Conservation (phyloP, 1,284 basidiomycete species). For the Wallemia mellicola region DNA sequence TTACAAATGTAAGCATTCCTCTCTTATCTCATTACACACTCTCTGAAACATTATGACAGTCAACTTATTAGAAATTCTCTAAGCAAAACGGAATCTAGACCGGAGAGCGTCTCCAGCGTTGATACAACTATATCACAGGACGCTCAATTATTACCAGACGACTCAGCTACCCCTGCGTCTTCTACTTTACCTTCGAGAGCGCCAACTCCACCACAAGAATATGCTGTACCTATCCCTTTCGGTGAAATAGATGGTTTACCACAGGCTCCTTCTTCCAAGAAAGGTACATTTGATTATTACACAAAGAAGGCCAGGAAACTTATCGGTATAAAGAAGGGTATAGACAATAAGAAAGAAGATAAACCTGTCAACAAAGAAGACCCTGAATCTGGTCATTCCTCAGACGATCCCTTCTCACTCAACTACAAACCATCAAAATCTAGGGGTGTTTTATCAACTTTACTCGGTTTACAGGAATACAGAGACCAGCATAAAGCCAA, state of each 20-base stretch:
- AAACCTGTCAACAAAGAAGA: background rate
- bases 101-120: background rate
- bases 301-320: background rate
- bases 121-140: background rate
- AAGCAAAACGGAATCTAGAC: background rate
- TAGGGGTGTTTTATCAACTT: background rate
- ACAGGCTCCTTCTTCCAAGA: background rate
- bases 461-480: background rate
- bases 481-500: background rate
- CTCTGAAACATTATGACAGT: background rate
- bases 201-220: background rate
- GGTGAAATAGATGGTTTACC: slow-evolving; percentile 2
- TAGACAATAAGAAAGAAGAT: background rate
- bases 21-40: too few species aligned
- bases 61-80: background rate
- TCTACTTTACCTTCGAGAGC: background rate
- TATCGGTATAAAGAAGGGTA: background rate
- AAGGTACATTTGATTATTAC: background rate
- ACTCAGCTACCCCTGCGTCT: background rate
- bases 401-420: background rate
- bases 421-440: background rate
- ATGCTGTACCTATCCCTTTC: slow-evolving; percentile 2
- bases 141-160: background rate
- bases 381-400: background rate
- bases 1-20: too few species aligned